Conservation (phyloP, 208 protist genomes). For the Endotrypanum monterogeii region DNA sequence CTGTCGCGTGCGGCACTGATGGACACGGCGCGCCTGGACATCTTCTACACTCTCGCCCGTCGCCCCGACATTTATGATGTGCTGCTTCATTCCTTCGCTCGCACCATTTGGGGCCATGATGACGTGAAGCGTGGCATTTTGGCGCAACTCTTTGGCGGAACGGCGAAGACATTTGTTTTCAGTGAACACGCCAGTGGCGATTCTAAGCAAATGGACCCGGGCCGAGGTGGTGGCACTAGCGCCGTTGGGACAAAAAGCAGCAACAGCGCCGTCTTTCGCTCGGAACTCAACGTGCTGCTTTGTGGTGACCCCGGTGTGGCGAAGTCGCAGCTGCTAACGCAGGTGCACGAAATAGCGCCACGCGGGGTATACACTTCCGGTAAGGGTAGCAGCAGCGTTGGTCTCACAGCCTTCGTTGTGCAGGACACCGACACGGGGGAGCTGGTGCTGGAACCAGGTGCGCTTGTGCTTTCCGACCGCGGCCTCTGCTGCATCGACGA, state of each 20-base stretch:
- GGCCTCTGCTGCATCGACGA: slow-evolving; percentile 99
- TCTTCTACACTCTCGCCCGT: slow-evolving; percentile 74
- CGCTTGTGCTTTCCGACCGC: slow-evolving; percentile 97
- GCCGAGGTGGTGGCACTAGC: neutral
- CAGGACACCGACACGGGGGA: slow-evolving; percentile 97
- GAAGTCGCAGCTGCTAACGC: slow-evolving; percentile 99
- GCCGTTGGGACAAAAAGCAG: slow-evolving; percentile 14
- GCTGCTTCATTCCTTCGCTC: slow-evolving; percentile 95
- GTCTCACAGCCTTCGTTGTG: slow-evolving; percentile 99
- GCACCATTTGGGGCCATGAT: slow-evolving; percentile 98
- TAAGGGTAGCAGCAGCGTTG: slow-evolving; percentile 98
- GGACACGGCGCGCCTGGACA: slow-evolving; percentile 68
- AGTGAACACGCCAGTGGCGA: slow-evolving; percentile 14
- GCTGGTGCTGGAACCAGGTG: slow-evolving; percentile 98
- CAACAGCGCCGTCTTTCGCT: slow-evolving; percentile 79
- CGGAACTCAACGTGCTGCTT: slow-evolving; percentile 99
- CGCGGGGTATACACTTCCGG: slow-evolving; percentile 99
- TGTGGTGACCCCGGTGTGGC: slow-evolving; percentile 99
- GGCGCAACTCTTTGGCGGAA: slow-evolving; percentile 98
- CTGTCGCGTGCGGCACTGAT: slow-evolving; percentile 27
- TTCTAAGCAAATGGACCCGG: neutral
- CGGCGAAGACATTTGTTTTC: slow-evolving; percentile 92
- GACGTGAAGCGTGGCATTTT: slow-evolving; percentile 99
- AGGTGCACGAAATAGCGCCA: slow-evolving; percentile 98
- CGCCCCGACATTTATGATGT: slow-evolving; percentile 96